Base-by-base conservation (phyloP, 2,329 filamentous ascomycete species). In the Aureobasidium namibiae region DNA sequence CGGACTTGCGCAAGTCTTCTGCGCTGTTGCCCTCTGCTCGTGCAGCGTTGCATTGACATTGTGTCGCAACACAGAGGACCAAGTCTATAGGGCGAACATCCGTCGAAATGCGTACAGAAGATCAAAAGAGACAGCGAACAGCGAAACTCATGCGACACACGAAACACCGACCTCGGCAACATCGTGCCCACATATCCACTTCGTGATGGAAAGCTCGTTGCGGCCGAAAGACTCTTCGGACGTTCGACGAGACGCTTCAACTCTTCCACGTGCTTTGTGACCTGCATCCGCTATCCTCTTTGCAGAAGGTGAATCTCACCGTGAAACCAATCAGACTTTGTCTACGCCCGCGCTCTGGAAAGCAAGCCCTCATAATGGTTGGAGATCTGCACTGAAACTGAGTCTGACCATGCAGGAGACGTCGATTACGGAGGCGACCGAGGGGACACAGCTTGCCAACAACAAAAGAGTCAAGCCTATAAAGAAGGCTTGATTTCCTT, bases 401-500 rank as follows among this genome's bases (percentile, higher is more conserved):
- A 39, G 10, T 14, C 14, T 16, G 16, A 54, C n/a, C 16, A 56
- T 56, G 52, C 52, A 56, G 39, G 52, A 54, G 52, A 44, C 23
- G 39, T 26, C n/a, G 21, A 56, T 56, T 8, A 45, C 39, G 52
- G 39, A 34, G 52, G 38, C 29, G 38, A 34, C 52, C 39, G 52
- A 56, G 26, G 39, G 21, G 9, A 23, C 52, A 56, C 52, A 56
- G 29, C 38, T 45, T 42, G 24, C 13, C 38, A 24, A 1, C 18
- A 23, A 31, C 18, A 11, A 2, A 42, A 23, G 14, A 54, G 2
- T 18, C 7, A 33, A 54, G 36, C 18, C 36, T 56, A 56, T 56
- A 56, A 56, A 56, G 39, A 24, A 54, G 50, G 21, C 50, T 42
- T 54, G 18, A 33, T n/a, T n/a, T n/a, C n/a, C n/a, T 54, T 33